Evolutionary conservation across 1,284 basidiomycete species (phyloP), one percentile per base, ranked within the genome.

Genomic region (Cutaneotrichosporon spelunceum): DNA sequence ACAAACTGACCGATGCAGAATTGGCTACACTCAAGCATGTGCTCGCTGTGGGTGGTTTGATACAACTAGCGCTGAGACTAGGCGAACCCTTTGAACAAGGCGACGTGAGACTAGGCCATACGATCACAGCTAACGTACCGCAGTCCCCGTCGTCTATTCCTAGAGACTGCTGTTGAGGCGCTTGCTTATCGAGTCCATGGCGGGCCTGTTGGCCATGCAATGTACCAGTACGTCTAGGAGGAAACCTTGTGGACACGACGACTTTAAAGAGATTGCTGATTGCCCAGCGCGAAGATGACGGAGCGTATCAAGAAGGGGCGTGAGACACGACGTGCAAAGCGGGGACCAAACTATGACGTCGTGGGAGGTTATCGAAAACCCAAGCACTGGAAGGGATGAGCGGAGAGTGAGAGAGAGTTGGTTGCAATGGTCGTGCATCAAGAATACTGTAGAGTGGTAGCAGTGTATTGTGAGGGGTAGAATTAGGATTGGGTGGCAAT

Each of bases 121-220:
- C 10, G 49, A 30, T 34, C 2, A 9, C 13, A 44, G 44, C 55
- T 56, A 42, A 56, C 30, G 21, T 34, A n/a, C n/a, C n/a, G n/a
- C 26, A 57, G 56, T 0, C 57, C 57, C 3, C 52, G 52, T 19
- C 57, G 39, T 21, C 30, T 59, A 4, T 59, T 59, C 52, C 42
- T 59, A 14, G 33, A 26, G 9, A 34, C 63, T 4, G 70, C 71
- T 1, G 68, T 72, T 6, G 58, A 68, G 57, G 67, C 67, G 7
- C 61, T 72, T 3, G 66, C 70, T 7, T 66, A 53, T n/a, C 61
- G 68, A 33, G 57, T 65, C 19, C 68, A 72, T 53, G 70, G 68
- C 6, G 71, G 71, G 0, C 57, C 57, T 1, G 14, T 62, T 7
- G 68, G 63, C 10, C 68, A 70, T 44, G 42, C 54, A 14, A 24